A percentile compares a stretch with the other conserved stretches of the same genome.
These are phyloP conservation scores for Lichtheimia hyalospora DNA, from an alignment of 371 early-diverging fungal genomes.

Conservation along the genomic window DNA sequence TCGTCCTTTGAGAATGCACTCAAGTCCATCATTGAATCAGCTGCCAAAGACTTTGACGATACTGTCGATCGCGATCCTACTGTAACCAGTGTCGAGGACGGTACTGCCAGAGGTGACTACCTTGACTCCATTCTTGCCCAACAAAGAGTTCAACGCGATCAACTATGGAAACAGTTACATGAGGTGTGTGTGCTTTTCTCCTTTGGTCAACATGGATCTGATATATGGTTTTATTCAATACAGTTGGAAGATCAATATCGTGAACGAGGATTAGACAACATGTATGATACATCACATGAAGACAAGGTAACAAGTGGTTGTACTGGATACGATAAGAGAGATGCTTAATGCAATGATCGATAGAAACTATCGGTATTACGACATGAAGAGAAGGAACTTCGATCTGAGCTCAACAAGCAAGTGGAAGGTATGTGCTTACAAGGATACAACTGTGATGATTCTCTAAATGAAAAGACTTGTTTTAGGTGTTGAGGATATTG, in stretches of 20 bases:
- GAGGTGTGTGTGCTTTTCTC: slow-evolving; percentile 10
- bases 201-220: background rate
- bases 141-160: slow-evolving; percentile 26
- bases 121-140: slow-evolving; percentile 23
- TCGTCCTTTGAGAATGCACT: slow-evolving; percentile 16
- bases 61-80: slow-evolving; percentile 20
- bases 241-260: slow-evolving; percentile 21
- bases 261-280: slow-evolving; percentile 1
- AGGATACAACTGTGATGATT: background rate
- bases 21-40: slow-evolving; percentile 25
- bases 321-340: background rate
- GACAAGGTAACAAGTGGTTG: slow-evolving; percentile 2
- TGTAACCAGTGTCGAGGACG: slow-evolving; percentile 27
- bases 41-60: slow-evolving; percentile 33
- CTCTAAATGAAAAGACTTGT: background rate
- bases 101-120: slow-evolving; percentile 18
- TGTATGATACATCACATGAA: slow-evolving; percentile 4
- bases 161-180: slow-evolving; percentile 33
- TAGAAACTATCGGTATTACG: slow-evolving; percentile 9
- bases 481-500: slow-evolving; percentile 6
- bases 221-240: background rate
- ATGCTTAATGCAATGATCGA: background rate
- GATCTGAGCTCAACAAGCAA: slow-evolving; percentile 10
- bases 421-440: slow-evolving; percentile 1
- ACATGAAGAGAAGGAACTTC: slow-evolving; percentile 14